phyloP scores from a whole-genome alignment of 306 rosid species.

The Trichosanthes truncata region DNA sequence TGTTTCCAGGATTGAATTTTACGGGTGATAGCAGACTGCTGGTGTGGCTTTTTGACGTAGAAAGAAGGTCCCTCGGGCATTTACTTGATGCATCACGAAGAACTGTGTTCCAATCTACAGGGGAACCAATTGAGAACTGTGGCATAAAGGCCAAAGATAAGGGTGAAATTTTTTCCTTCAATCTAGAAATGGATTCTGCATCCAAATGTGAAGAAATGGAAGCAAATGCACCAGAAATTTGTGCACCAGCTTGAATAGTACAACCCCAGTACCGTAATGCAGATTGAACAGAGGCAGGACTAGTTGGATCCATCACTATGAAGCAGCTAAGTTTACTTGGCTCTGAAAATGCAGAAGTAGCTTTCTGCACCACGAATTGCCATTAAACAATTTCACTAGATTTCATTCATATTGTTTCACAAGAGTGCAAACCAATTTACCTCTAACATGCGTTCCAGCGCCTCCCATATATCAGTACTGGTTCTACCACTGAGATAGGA shows the following conservation, averaged over 20 bases:
- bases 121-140: slow-evolving; percentile 26
- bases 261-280: slow-evolving; percentile 96
- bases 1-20: slow-evolving; percentile 53
- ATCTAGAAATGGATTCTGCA: slow-evolving; percentile 32
- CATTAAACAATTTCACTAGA: slow-evolving; percentile 15
- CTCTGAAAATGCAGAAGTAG: slow-evolving; percentile 62
- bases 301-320: slow-evolving; percentile 68
- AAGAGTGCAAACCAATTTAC: slow-evolving; percentile 29
- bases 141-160: slow-evolving; percentile 63
- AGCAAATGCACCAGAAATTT: slow-evolving; percentile 69
- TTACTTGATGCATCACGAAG: slow-evolving; percentile 21
- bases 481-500: slow-evolving; percentile 38
- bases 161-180: slow-evolving; percentile 44
- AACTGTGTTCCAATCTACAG: slow-evolving; percentile 48
- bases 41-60: slow-evolving; percentile 26
- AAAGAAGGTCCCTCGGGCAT: slow-evolving; percentile 53
- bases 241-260: slow-evolving; percentile 82
- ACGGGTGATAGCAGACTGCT: slow-evolving; percentile 33
- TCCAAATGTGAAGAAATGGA: slow-evolving; percentile 26
- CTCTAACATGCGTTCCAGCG: slow-evolving; percentile 64
- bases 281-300: slow-evolving; percentile 46
- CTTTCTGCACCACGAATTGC: slow-evolving; percentile 46
- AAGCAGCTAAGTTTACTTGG: slow-evolving; percentile 64
- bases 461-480: slow-evolving; percentile 78
- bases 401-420: not conserved